phyloP scores from a whole-genome alignment of 2,329 filamentous ascomycete genomes.

The Paracorniculantispora psalliotae region DNA sequence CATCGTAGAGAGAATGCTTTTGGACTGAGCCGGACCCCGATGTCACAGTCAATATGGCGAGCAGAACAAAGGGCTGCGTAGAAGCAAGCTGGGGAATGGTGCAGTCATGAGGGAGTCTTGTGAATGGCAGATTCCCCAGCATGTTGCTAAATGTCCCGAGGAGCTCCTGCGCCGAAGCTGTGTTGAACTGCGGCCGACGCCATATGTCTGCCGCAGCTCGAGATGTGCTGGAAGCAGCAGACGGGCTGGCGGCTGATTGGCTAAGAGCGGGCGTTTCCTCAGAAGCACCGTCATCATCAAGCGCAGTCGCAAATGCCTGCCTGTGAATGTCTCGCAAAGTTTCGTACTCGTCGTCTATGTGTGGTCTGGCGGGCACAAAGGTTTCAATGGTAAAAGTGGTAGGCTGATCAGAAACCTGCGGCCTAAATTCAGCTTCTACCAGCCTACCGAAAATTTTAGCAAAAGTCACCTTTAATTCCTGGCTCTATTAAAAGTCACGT shows the following conservation, averaged over 20 bases:
- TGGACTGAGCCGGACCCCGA: constrained; percentile 2
- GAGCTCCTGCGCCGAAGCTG: constrained; percentile 6
- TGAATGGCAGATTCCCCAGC: not conserved
- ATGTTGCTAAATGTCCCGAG: not conserved
- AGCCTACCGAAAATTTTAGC: not conserved
- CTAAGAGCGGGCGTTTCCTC: not conserved
- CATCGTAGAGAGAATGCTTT: constrained; percentile 10
- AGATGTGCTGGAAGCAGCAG: not conserved
- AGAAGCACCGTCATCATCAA: not conserved
- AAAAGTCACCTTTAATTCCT: not conserved
- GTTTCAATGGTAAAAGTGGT: constrained; percentile 5
- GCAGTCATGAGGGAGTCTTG: not conserved
- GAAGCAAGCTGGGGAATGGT: constrained; percentile 5
- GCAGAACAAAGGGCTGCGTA: constrained; percentile 11
- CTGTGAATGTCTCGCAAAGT: constrained; percentile 2
- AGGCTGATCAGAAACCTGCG: not conserved
- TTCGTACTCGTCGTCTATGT: not conserved
- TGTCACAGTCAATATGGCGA: constrained; percentile 9
- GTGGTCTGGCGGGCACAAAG: not conserved
- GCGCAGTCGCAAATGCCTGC: not conserved
- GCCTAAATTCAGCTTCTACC: not conserved
- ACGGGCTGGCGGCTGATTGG: not conserved
- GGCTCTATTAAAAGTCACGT: not conserved
- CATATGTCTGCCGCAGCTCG: constrained; percentile 13
- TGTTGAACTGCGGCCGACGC: constrained; percentile 9